Evolutionary conservation across 1,139 yeast species (phyloP), one percentile per base, ranked within the genome.

Genomic region (Eremothecium sinecaudum): DNA sequence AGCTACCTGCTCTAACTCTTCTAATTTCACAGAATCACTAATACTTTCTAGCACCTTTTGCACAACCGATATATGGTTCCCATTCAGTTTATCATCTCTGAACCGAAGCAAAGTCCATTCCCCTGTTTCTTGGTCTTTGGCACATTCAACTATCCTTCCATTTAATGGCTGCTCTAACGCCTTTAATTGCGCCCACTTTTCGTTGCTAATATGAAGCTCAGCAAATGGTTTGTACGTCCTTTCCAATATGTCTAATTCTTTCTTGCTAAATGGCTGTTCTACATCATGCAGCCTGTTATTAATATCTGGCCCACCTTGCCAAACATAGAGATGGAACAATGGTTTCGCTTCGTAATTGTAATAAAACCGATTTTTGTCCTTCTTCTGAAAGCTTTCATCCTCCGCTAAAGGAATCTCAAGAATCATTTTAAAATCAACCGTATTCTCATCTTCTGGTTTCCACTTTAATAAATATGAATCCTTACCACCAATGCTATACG

Each of bases 361-460:
- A 50, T 83, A 86, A 34, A 81, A 74, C 35, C 81, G 73, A 43
- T 76, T 79, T 1, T 86, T 82, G 48, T 79, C 84, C 39, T 73
- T 64, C 33, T 77, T 77, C 31, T 79, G 80, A 49, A 76, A 55
- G 37, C 79, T 83, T 2, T 75, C 73, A 51, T 84, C 94, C 34
- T 73, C 75, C 38, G 57, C 80, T 32, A 63, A 50, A 10, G 79
- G 77, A 49, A 87, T 86, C 16, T 72, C 73, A 32, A 90, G 58
- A 24, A 72, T 71, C 41, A 92, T 57, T 52, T 79, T 78, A 59
- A 83, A 90, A 59, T 92, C 99, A 22, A 92, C 71, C 0, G 96
- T 79, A 50, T 92, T 92, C 58, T 90, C 98, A 41, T 83, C 82
- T 7, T 94, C 86, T 1, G 98, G 97, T 51, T 92, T 92, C 99